Evolutionary conservation across 2,329 filamentous ascomycete genomes (phyloP).

Genomic region (Stagonosporopsis vannaccii): DNA sequence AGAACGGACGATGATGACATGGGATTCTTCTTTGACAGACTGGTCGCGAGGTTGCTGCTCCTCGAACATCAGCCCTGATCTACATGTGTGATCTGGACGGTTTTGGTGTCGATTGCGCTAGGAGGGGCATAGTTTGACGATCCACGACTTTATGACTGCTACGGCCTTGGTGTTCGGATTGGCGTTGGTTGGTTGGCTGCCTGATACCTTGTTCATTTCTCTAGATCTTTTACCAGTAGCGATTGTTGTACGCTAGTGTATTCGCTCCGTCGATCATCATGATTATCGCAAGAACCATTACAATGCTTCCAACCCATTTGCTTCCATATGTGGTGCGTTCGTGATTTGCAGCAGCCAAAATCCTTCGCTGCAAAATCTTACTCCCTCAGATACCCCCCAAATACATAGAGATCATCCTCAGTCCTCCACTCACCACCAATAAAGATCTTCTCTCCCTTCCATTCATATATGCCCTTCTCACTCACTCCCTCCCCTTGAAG

Average conservation of each 20-base stretch:
- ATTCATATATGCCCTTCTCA: conserved; percentile 35
- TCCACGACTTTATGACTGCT: conserved; percentile 2
- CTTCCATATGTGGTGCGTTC: background rate
- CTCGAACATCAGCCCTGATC: background rate
- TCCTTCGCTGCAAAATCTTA: no score
- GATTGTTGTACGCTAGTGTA: conserved; percentile 13
- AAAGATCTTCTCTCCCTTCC: conserved; percentile 31
- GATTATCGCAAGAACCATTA: background rate
- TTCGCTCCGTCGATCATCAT: background rate
- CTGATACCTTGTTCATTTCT: background rate
- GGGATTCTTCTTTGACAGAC: conserved; percentile 48
- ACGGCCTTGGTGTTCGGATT: background rate
- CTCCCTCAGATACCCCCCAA: conserved; percentile 18
- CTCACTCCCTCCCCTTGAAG: conserved; percentile 23
- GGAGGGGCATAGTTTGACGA: background rate
- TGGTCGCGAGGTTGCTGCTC: conserved; percentile 45
- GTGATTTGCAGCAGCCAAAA: no score
- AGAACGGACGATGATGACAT: conserved; percentile 38
- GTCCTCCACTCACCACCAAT: conserved; percentile 37
- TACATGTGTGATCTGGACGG: background rate
- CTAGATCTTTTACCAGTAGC: conserved; percentile 1
- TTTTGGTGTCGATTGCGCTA: background rate
- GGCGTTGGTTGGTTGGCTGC: conserved; percentile 3
- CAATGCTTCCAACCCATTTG: background rate
- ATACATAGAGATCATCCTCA: conserved; percentile 34